These are phyloP conservation scores for Didymella lethalis DNA, from an alignment of 2,329 filamentous ascomycete genomes.

Conservation along the genomic window DNA sequence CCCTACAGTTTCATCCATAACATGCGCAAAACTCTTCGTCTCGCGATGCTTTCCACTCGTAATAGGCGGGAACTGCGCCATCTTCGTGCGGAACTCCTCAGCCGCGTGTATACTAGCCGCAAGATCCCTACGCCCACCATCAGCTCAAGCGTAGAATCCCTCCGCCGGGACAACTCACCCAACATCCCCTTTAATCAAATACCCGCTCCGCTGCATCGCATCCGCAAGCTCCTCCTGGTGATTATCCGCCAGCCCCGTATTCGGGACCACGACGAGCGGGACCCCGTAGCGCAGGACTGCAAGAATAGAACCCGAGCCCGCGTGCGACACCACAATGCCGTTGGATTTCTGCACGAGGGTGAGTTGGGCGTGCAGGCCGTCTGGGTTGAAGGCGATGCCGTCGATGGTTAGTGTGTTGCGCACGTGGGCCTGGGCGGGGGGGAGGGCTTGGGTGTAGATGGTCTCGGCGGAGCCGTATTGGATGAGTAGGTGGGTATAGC, in stretches of 20 bases:
- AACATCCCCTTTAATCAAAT: slow-evolving; percentile 75
- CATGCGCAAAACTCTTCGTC: slow-evolving; percentile 45
- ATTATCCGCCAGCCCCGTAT: slow-evolving; percentile 81
- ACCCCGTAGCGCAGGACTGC: slow-evolving; percentile 78
- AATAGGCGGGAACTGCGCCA: slow-evolving; percentile 46
- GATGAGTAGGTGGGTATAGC: slow-evolving; percentile 76
- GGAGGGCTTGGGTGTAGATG: slow-evolving; percentile 57
- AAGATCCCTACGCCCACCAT: slow-evolving; percentile 53
- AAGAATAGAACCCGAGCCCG: slow-evolving; percentile 88
- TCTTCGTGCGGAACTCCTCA: slow-evolving; percentile 51
- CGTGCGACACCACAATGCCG: slow-evolving; percentile 87
- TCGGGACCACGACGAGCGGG: slow-evolving; percentile 89
- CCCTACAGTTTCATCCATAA: slow-evolving; percentile 50
- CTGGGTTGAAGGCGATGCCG: slow-evolving; percentile 71
- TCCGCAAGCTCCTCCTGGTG: slow-evolving; percentile 89
- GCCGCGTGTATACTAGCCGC: slow-evolving; percentile 57
- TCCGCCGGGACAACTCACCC: slow-evolving; percentile 56
- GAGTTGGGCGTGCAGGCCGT: slow-evolving; percentile 69
- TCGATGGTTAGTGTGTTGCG: slow-evolving; percentile 53
- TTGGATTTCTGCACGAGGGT: slow-evolving; percentile 60
- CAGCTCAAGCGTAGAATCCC: neutral
- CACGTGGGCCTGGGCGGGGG: slow-evolving; percentile 26
- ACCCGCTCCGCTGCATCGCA: slow-evolving; percentile 75
- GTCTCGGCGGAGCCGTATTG: slow-evolving; percentile 77
- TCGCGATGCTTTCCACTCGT: slow-evolving; percentile 48